These are phyloP conservation scores for Tillandsia leiboldiana DNA, from an alignment of 176 grass and related monocot species.

Conservation along the genomic window DNA sequence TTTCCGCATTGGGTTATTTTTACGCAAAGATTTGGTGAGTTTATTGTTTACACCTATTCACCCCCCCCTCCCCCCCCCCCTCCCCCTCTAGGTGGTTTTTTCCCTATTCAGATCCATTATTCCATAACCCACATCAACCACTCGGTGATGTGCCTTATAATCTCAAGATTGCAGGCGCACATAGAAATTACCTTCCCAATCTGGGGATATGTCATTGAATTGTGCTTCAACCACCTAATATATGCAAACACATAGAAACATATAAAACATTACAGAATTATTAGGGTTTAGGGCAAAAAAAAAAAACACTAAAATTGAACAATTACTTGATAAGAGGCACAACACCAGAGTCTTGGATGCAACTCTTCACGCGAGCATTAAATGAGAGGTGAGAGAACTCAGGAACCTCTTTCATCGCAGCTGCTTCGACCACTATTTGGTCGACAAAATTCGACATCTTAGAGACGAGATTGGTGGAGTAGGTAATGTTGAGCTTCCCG, in stretches of 20 bases:
- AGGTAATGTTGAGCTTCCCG: conserved; percentile 58
- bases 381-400: conserved; percentile 76
- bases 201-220: conserved; percentile 70
- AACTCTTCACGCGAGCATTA: conserved; percentile 57
- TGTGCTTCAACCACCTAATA: conserved; percentile 97
- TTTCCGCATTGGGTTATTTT: no score
- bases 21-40: no score
- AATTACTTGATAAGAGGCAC: conserved; percentile 82
- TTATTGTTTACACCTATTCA: no score
- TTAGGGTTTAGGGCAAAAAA: neutral
- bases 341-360: conserved; percentile 48
- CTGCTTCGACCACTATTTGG: conserved; percentile 66
- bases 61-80: no score
- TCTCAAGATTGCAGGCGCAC: conserved; percentile 55
- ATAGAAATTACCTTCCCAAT: conserved; percentile 66
- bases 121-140: no score
- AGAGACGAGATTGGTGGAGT: conserved; percentile 50
- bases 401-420: conserved; percentile 34
- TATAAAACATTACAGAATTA: neutral
- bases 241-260: conserved; percentile 2
- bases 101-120: no score
- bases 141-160: conserved; percentile 46
- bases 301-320: no score
- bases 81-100: no score
- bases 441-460: conserved; percentile 53